A percentile compares a stretch with the other conserved stretches of the same genome.
Conservation (phyloP, 176 grass and related monocot species). For the Avena eriantha region DNA sequence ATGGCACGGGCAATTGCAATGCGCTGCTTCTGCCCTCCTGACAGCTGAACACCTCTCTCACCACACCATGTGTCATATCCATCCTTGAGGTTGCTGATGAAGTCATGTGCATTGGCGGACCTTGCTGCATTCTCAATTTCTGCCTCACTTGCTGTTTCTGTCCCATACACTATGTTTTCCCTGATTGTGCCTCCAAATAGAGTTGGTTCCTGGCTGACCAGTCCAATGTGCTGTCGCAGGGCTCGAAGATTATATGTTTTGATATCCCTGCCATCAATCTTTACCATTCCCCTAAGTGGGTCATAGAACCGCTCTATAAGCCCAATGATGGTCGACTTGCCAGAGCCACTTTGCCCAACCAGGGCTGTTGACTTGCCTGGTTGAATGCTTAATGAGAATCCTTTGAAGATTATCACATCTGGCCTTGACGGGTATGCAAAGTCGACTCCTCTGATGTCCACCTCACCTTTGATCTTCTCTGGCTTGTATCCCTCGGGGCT, state of each 20-base stretch:
- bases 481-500: slow-evolving; percentile 64
- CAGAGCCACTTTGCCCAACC: too few species aligned
- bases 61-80: slow-evolving; percentile 93
- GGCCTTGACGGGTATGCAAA: slow-evolving; percentile 84
- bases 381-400: too few species aligned
- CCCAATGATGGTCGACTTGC: too few species aligned
- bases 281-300: too few species aligned
- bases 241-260: slow-evolving; percentile 66
- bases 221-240: slow-evolving; percentile 75
- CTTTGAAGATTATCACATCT: slow-evolving; percentile 43
- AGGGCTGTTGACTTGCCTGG: too few species aligned
- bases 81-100: slow-evolving; percentile 93
- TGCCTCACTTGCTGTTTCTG: slow-evolving; percentile 59
- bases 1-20: slow-evolving; percentile 95
- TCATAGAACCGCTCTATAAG: too few species aligned
- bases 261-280: too few species aligned
- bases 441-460: slow-evolving; percentile 79
- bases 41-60: slow-evolving; percentile 84
- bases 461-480: slow-evolving; percentile 65
- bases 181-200: slow-evolving; percentile 82
- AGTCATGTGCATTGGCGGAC: slow-evolving; percentile 86
- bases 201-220: slow-evolving; percentile 97
- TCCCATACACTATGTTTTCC: slow-evolving; percentile 84
- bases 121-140: slow-evolving; percentile 87
- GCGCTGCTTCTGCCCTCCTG: slow-evolving; percentile 94